These are phyloP conservation scores for Mycena rosella DNA, from an alignment of 768 basidiomycete species.

Conservation along the genomic window DNA sequence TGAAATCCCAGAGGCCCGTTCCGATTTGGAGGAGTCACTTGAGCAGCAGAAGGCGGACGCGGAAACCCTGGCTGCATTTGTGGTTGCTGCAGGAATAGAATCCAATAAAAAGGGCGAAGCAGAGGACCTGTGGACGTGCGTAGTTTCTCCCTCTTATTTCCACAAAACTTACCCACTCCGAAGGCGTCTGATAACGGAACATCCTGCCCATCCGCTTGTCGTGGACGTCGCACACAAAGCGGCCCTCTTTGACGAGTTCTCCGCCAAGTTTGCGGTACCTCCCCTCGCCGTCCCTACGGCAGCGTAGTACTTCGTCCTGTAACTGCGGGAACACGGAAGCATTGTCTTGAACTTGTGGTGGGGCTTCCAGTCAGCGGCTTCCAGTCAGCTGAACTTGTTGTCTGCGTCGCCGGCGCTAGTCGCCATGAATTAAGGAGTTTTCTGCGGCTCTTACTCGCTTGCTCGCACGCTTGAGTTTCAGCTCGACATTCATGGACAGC, in stretches of 20 bases:
- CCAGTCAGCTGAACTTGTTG: slow-evolving; percentile 16
- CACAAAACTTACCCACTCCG: slow-evolving; percentile 2
- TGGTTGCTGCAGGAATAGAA: slow-evolving; percentile 73
- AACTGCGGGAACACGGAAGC: slow-evolving; percentile 18
- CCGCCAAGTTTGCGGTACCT: slow-evolving; percentile 73
- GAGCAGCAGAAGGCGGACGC: slow-evolving; percentile 68
- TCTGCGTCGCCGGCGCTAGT: too few species aligned
- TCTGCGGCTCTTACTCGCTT: too few species aligned
- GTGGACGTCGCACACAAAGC: slow-evolving; percentile 71
- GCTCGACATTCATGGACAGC: too few species aligned
- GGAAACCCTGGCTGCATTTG: slow-evolving; percentile 77
- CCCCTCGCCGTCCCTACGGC: slow-evolving; percentile 54
- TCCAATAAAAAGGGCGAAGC: slow-evolving; percentile 74
- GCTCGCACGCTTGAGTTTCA: too few species aligned
- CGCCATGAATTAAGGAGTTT: too few species aligned
- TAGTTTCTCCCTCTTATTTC: slow-evolving; percentile 35
- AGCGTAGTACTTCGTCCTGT: slow-evolving; percentile 30
- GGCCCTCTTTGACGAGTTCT: slow-evolving; percentile 71
- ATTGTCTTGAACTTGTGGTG: slow-evolving; percentile 3
- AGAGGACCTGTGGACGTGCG: slow-evolving; percentile 79
- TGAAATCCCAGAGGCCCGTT: slow-evolving; percentile 81
- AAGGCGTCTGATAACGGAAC: slow-evolving; percentile 55
- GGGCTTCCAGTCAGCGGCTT: too few species aligned
- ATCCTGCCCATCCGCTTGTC: slow-evolving; percentile 79
- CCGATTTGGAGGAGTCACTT: slow-evolving; percentile 83